phyloP scores from a whole-genome alignment of 352 stramenopile genomes.

The Aphanomyces cochlioides region DNA sequence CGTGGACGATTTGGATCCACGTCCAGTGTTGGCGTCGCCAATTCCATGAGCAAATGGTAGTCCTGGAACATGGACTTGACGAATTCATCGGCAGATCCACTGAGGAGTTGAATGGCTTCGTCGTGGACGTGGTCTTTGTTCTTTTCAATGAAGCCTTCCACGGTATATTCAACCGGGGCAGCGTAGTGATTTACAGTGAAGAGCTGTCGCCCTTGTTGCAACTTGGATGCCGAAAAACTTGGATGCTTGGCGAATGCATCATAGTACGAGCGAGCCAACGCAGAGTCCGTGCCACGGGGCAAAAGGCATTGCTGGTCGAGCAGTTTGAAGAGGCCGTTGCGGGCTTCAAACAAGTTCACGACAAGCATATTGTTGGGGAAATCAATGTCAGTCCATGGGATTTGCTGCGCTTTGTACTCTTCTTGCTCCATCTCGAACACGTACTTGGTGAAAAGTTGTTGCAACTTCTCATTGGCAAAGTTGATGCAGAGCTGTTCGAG shows the following conservation, averaged over 20 bases:
- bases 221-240: conserved; percentile 25
- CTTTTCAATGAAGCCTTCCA: conserved; percentile 30
- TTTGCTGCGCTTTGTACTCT: conserved; percentile 30
- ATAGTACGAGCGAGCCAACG: conserved; percentile 31
- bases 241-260: conserved; percentile 50
- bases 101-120: conserved; percentile 31
- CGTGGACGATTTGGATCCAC: conserved; percentile 18
- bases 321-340: conserved; percentile 39
- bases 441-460: conserved; percentile 37
- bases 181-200: conserved; percentile 31
- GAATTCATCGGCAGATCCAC: conserved; percentile 1
- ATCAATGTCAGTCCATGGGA: conserved; percentile 29
- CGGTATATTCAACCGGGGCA: conserved; percentile 23
- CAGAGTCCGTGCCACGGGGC: conserved; percentile 32
- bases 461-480: conserved; percentile 38
- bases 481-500: conserved; percentile 44
- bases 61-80: conserved; percentile 54
- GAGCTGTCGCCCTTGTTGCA: conserved; percentile 21
- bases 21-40: background rate
- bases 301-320: conserved; percentile 43
- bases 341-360: conserved; percentile 45
- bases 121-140: conserved; percentile 39
- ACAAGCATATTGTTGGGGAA: conserved; percentile 39
- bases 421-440: conserved; percentile 37
- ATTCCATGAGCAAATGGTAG: conserved; percentile 23